Conservation (phyloP, 163 green algal species). For the Coccomyxa subellipsoidea region DNA sequence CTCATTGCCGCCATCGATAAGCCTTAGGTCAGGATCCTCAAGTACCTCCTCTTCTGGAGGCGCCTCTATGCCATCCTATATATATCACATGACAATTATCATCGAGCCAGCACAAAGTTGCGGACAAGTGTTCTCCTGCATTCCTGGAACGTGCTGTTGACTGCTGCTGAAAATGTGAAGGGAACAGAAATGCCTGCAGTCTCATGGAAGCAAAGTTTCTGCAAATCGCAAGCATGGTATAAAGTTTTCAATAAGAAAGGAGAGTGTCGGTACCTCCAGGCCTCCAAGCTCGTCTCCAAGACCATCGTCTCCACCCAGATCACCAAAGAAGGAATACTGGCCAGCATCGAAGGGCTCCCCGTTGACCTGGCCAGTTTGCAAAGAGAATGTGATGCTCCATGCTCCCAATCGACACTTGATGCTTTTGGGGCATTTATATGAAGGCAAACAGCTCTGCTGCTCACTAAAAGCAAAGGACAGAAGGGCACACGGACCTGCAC, state of each 20-base stretch:
- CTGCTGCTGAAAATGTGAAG: too few relatives aligned
- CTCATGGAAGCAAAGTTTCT: too few relatives aligned
- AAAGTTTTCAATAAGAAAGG: too few relatives aligned
- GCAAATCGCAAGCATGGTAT: too few relatives aligned
- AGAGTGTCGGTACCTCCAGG: slow-evolving; percentile 30
- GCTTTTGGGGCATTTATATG: too few relatives aligned
- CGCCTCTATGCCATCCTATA: slow-evolving; percentile 66
- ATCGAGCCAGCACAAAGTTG: too few relatives aligned
- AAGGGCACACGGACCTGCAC: background rate
- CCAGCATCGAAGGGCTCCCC: slow-evolving; percentile 24
- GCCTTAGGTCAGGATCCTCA: slow-evolving; percentile 22
- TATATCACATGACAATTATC: background rate
- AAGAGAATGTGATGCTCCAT: background rate
- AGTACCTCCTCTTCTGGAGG: slow-evolving; percentile 49
- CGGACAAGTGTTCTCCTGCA: background rate
- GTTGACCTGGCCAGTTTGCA: background rate
- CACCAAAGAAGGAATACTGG: slow-evolving; percentile 48
- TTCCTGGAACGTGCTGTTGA: too few relatives aligned
- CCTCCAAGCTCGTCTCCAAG: slow-evolving; percentile 14
- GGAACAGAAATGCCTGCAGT: too few relatives aligned
- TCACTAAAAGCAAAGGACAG: too few relatives aligned
- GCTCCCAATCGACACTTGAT: too few relatives aligned
- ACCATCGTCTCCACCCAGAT: slow-evolving; percentile 12
- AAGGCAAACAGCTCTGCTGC: too few relatives aligned
- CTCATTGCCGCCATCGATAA: slow-evolving; percentile 29